These are phyloP conservation scores for Penicillium taxi DNA, from an alignment of 495 filamentous ascomycete genomes.

Conservation along the genomic window DNA sequence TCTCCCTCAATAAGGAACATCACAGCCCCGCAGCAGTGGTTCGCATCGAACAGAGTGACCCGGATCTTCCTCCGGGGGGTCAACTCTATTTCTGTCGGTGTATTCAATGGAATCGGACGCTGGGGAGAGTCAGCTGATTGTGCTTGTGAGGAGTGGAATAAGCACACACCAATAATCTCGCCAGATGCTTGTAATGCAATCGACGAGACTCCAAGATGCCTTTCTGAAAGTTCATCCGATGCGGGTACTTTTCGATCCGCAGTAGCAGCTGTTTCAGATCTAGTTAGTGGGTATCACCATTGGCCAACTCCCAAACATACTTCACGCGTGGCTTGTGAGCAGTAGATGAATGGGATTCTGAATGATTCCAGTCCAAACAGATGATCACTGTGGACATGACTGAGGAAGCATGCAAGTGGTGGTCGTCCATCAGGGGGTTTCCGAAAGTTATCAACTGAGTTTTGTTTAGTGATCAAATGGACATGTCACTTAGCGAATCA, in stretches of 20 bases:
- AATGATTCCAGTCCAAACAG: slow-evolving; percentile 73
- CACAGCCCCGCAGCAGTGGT: slow-evolving; percentile 85
- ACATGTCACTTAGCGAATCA: too few relatives aligned
- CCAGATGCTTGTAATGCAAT: slow-evolving; percentile 66
- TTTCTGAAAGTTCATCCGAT: slow-evolving; percentile 69
- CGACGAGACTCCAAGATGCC: slow-evolving; percentile 67
- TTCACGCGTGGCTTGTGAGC: slow-evolving; percentile 75
- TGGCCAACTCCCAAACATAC: slow-evolving; percentile 26
- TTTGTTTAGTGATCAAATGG: neutral
- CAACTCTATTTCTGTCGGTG: slow-evolving; percentile 70
- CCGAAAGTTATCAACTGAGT: slow-evolving; percentile 77
- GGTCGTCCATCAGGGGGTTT: slow-evolving; percentile 43
- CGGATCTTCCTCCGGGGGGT: slow-evolving; percentile 56
- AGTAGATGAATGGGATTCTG: slow-evolving; percentile 77
- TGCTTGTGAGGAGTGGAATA: too few relatives aligned
- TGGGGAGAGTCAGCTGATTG: slow-evolving; percentile 13
- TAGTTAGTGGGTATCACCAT: slow-evolving; percentile 1
- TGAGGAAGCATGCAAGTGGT: slow-evolving; percentile 81
- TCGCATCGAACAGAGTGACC: slow-evolving; percentile 84
- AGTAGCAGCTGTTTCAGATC: slow-evolving; percentile 45
- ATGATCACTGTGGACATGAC: slow-evolving; percentile 91
- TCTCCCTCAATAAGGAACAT: slow-evolving; percentile 87
- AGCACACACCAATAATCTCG: slow-evolving; percentile 52
- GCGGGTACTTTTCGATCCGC: slow-evolving; percentile 64
- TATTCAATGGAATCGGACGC: slow-evolving; percentile 79